Conservation (phyloP, 805 yeast genomes). For the Wickerhamomyces bisporus region DNA sequence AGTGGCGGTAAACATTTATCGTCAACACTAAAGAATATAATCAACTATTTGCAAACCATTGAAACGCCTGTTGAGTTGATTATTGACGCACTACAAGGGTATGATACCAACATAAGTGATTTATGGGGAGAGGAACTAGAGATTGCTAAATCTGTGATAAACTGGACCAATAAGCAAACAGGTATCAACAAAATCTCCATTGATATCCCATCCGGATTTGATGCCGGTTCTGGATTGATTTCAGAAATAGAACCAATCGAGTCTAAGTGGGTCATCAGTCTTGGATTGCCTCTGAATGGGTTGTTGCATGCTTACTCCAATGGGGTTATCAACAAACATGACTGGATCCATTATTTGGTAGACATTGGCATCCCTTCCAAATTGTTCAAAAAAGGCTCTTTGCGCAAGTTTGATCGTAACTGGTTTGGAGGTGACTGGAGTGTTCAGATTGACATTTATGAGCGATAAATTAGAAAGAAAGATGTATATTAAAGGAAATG, state of each 20-base stretch:
- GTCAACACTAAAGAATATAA: conserved; percentile 29
- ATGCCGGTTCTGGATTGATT: conserved; percentile 67
- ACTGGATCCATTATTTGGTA: conserved; percentile 52
- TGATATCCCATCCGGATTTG: conserved; percentile 80
- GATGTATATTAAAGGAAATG: not conserved
- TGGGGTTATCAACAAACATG: conserved; percentile 42
- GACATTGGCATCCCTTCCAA: conserved; percentile 69
- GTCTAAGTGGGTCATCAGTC: conserved; percentile 57
- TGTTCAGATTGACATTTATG: conserved; percentile 9
- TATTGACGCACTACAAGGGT: conserved; percentile 82
- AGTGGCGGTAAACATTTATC: conserved; percentile 67
- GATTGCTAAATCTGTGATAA: conserved; percentile 40
- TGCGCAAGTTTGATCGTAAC: conserved; percentile 43
- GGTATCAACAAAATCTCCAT: conserved; percentile 51
- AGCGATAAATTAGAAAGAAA: not conserved
- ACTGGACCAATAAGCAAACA: conserved; percentile 57
- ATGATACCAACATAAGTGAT: conserved; percentile 64
- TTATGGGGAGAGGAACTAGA: conserved; percentile 36
- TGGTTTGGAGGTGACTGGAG: conserved; percentile 21
- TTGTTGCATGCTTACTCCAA: conserved; percentile 54
- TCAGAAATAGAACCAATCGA: conserved; percentile 33
- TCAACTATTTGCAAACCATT: conserved; percentile 35
- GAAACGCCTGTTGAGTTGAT: conserved; percentile 77
- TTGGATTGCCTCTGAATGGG: conserved; percentile 71
- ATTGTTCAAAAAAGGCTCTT: conserved; percentile 39